These are phyloP conservation scores for Endocladia muricata DNA, from an alignment of 31 red algal species.

Conservation along the genomic window DNA sequence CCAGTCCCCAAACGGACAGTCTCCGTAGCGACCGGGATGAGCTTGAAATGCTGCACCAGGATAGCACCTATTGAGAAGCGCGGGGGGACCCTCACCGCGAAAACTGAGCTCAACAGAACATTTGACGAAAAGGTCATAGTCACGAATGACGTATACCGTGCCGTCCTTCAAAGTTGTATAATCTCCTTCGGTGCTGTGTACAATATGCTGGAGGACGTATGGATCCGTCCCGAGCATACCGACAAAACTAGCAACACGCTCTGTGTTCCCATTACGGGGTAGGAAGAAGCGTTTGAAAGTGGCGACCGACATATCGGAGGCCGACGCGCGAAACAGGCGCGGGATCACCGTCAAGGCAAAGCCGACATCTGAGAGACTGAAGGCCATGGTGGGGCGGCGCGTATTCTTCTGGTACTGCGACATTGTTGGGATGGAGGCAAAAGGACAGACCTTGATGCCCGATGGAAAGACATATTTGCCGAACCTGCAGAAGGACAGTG, in stretches of 20 bases:
- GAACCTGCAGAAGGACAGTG: no score
- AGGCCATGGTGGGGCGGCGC: no score
- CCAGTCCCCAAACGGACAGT: conserved; percentile 30
- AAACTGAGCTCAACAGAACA: conserved; percentile 15
- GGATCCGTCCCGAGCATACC: conserved; percentile 4
- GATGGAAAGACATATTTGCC: no score
- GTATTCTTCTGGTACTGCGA: no score
- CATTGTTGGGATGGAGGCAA: no score
- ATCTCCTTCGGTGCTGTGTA: no score
- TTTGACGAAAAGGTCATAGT: conserved; percentile 23
- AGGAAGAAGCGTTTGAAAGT: conserved; percentile 28
- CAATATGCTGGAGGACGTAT: conserved; percentile 15
- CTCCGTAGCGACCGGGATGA: conserved; percentile 9
- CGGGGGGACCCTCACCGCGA: conserved; percentile 14
- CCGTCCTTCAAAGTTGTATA: no score
- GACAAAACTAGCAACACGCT: neutral
- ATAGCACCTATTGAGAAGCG: neutral
- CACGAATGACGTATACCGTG: no score
- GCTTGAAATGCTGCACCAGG: neutral
- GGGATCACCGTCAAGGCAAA: conserved; percentile 3
- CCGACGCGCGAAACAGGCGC: conserved; percentile 12
- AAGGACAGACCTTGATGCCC: no score
- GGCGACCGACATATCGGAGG: conserved; percentile 7
- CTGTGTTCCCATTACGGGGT: conserved; percentile 21
- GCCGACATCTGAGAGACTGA: no score